A percentile compares a stretch with the other conserved stretches of the same genome.
These are phyloP conservation scores for Aureobasidium lini DNA, from an alignment of 2,329 filamentous ascomycete species.

Conservation along the genomic window DNA sequence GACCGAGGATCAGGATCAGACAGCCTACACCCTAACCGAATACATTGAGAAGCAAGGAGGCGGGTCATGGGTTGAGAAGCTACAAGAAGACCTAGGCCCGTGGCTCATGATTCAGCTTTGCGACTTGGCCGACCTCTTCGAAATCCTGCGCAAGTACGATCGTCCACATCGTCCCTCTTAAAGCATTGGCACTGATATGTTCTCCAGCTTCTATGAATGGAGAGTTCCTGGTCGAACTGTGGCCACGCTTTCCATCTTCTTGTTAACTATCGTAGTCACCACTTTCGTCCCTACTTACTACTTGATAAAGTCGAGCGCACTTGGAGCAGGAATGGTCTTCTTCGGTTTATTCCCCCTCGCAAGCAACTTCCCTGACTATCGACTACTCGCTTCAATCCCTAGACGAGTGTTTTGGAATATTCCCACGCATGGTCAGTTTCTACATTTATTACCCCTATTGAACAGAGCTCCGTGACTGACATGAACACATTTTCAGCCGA, in stretches of 20 bases:
- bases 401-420: conserved; percentile 1
- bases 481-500: not conserved
- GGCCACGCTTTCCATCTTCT: not conserved
- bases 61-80: not conserved
- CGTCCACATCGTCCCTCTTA: not conserved
- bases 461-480: not conserved
- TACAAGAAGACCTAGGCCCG: not conserved
- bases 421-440: not conserved
- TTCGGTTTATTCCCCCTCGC: not conserved
- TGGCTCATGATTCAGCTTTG: conserved; percentile 5
- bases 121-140: not conserved
- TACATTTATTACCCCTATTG: not conserved
- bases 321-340: not conserved
- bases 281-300: not conserved
- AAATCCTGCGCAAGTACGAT: not conserved
- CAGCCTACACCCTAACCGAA: conserved; percentile 18
- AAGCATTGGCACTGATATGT: not conserved
- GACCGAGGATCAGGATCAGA: conserved; percentile 25
- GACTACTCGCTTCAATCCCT: not conserved
- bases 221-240: not conserved
- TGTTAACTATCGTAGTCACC: not conserved
- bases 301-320: not conserved
- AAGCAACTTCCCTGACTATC: not conserved
- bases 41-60: conserved; percentile 1
- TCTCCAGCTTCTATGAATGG: conserved; percentile 12